phyloP scores from a whole-genome alignment of 73 alveolate species.

The Paramecium caudatum region DNA sequence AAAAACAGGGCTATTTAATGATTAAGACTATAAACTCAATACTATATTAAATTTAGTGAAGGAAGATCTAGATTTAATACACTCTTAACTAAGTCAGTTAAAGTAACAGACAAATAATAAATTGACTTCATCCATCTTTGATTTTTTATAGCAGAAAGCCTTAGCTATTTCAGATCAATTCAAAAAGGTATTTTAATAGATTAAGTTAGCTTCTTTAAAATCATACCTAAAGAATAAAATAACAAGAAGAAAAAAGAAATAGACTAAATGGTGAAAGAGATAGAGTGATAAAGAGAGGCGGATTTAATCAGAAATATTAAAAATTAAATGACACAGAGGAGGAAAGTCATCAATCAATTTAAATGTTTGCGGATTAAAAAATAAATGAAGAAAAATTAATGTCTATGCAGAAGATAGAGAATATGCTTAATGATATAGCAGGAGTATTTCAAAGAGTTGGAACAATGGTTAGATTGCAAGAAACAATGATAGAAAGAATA shows the following conservation, averaged over 20 bases:
- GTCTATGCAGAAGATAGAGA: slow-evolving; percentile 52
- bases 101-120: slow-evolving; percentile 2
- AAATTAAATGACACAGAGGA: not conserved
- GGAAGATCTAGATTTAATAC: slow-evolving; percentile 9
- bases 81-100: not conserved
- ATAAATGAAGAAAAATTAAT: slow-evolving; percentile 24
- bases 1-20: slow-evolving; percentile 45
- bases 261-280: slow-evolving; percentile 48
- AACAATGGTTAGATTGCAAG: slow-evolving; percentile 31
- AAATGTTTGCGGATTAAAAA: slow-evolving; percentile 20
- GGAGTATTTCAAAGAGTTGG: slow-evolving; percentile 59
- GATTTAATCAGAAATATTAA: slow-evolving; percentile 18
- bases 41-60: not conserved
- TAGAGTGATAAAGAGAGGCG: slow-evolving; percentile 19
- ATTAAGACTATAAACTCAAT: slow-evolving; percentile 33
- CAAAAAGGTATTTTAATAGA: not conserved
- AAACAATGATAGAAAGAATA: slow-evolving; percentile 63
- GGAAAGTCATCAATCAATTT: slow-evolving; percentile 6
- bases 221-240: slow-evolving; percentile 44
- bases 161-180: not conserved
- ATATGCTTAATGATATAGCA: slow-evolving; percentile 44
- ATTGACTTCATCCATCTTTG: slow-evolving; percentile 42
- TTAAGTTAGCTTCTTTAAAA: not conserved
- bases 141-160: not conserved
- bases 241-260: slow-evolving; percentile 42